Base-by-base conservation (phyloP, 176 grass and related monocot genomes). In the Phoenix roebelenii region DNA sequence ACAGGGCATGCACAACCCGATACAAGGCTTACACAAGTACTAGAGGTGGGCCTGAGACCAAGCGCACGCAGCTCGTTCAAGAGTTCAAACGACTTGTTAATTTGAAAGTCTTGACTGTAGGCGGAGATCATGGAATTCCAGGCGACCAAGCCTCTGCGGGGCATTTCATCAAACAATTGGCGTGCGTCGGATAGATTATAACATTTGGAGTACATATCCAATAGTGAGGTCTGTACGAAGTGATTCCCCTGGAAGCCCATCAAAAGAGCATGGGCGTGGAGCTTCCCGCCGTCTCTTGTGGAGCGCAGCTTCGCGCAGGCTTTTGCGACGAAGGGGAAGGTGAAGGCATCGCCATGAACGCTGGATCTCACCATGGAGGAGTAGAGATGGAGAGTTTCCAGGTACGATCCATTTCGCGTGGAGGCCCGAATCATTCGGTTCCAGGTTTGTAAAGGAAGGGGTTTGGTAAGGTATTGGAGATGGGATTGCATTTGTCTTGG, bases 171-270 rank as follows among this genome's bases (percentile, higher is more conserved):
- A 65, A 87, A 87, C 79, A 87, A 18, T 61, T 72, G 52, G 55
- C 67, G 70, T 32, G 84, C 79, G 68, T 83, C 85, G 1, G 72
- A 53, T 15, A 83, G 62, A 61, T 24, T 3, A 1, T 17, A 72
- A 65, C 80, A 88, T 64, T 83, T 88, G 5, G 80, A 60, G 65
- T 79, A 83, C 80, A 88, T 80, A 60, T 88, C 85, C 17, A 88
- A 5, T 18, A 88, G 62, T 14, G 85, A 80, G 60, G 85, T 74
- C 5, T 74, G 59, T 23, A 88, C 80, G 67, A 83, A 88, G 20
- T 66, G 59, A 23, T 76, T 52, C 50, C 59, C 18, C n/a, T 51
- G 52, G 25, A 70, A 52, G 28, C 85, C 80, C 1, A 64, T 22
- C 30, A 83, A 66, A 54, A 84, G 15, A 2, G 60, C 60, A 0